Base-by-base conservation (phyloP, 2,329 filamentous ascomycete species). In the Ceratocystis destructans region DNA sequence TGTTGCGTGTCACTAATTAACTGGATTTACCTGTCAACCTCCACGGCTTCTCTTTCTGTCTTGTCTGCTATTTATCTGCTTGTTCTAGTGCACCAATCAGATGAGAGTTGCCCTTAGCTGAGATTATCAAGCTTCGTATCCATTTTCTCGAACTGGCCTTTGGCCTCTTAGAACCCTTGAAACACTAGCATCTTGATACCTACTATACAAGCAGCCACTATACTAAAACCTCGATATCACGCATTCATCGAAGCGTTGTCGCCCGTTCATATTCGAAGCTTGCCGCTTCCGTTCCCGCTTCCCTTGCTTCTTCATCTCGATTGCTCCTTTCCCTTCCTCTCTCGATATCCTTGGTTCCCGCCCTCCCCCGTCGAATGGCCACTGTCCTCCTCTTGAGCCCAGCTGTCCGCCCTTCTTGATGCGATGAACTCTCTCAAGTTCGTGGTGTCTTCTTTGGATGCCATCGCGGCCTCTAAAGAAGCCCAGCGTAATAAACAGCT, bases 361-460 rank as follows among this genome's bases (percentile, higher is more conserved):
- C 25, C n/a, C 64, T 20, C 64, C 37, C 57, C 41, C 61, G 25
- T 45, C 61, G 61, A 62, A 63, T 64, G 48, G 61, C 61, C 37
- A 17, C 41, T 46, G 17, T 37, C 61, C 57, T 53, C 59, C 37
- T n/a, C 59, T 37, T 12, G 46, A 46, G 44, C 41, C 53, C 20
- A 48, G 33, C n/a, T 53, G 28, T 25, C 53, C 31, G 44, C 55
- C 55, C 25, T 53, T 53, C 64, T 64, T 55, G 50, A 68, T 68
- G 67, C 65, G 53, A 88, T 96, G 79, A 96, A 88, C 82, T 97
- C 94, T 71, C 87, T 96, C 72, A 92, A 96, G 72, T 99, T 99
- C 75, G 90, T 99, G 72, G 87, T 95, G 73, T 92, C 89, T 73
- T 93, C 94, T 48, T 79, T 99, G 74, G 94, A 96, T 80, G 87